phyloP scores from a whole-genome alignment of 768 basidiomycete genomes.

The Xanthoconium stramineum region DNA sequence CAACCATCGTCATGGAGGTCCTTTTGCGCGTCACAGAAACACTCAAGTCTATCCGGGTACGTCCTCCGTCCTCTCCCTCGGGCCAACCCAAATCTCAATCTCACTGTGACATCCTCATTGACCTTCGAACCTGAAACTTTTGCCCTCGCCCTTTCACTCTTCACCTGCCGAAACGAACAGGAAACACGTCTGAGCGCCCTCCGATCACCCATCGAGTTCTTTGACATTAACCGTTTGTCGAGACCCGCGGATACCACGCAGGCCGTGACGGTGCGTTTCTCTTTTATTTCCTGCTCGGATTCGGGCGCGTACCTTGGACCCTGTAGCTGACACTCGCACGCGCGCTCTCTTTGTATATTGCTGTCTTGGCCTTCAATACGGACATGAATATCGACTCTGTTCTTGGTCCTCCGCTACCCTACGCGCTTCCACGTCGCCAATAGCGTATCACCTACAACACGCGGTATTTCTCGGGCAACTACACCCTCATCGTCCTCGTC shows the following conservation, averaged over 20 bases:
- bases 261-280: slow-evolving; percentile 61
- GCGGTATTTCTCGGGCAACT: slow-evolving; percentile 89
- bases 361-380: too few relatives aligned
- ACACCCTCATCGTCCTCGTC: slow-evolving; percentile 70
- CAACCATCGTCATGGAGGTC: slow-evolving; percentile 50
- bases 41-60: slow-evolving; percentile 65
- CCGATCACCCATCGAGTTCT: slow-evolving; percentile 73
- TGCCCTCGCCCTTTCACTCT: not conserved
- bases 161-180: not conserved
- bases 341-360: not conserved
- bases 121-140: not conserved
- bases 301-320: not conserved
- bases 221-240: slow-evolving; percentile 81
- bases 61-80: not conserved
- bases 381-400: too few relatives aligned
- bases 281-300: not conserved
- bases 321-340: not conserved
- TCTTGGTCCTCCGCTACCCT: too few relatives aligned
- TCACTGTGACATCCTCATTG: not conserved
- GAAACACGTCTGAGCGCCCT: slow-evolving; percentile 54
- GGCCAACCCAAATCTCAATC: too few relatives aligned
- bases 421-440: not conserved
- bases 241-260: slow-evolving; percentile 77
- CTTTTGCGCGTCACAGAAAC: slow-evolving; percentile 64
- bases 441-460: slow-evolving; percentile 95